Base-by-base conservation (phyloP, 768 basidiomycete species). In the Lenzites betulinus region DNA sequence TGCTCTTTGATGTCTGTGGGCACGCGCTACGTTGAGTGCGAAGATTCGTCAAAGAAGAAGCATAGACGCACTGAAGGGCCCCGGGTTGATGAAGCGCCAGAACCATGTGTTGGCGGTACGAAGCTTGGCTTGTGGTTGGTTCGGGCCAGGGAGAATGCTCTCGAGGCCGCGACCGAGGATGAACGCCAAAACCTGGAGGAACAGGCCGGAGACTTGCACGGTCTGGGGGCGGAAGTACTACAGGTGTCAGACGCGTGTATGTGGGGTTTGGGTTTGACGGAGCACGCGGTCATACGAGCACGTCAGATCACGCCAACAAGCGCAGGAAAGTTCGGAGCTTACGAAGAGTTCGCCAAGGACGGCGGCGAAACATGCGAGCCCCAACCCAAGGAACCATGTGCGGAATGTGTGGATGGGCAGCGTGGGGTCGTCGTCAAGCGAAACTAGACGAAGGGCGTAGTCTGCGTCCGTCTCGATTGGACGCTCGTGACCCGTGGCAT, bases 381-480 rank as follows among this genome's bases (percentile, higher is more conserved):
- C 73, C 38, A 70, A 58, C 9, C 63, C 56, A n/a, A 73, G 64
- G 64, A 74, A 66, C 70, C 69, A 71, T 38, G 69, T 68, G 25
- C 73, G 69, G 66, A 73, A 71, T 7, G 73, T 73, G 60, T 64
- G 62, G 25, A 69, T 59, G 26, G 68, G 68, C 33, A 70, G 59
- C 2, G 62, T 44, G 20, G 71, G 70, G 65, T 83, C 82, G 62
- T 83, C 83, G 42, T 82, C 81, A 18, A 83, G 74, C 1, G 81
- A 82, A 59, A 83, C 78, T 13, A 83, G 75, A 48, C 80, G 80
- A 16, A 77, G 77, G 9, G 78, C 79, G 28, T 78, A 72, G 62
- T 83, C 81, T 36, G 75, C 53, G 59, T 79, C 78, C 9, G 80
- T 81, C 59, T 76, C 81, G 61, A 83, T 83, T 16, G 81, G 81